Evolutionary conservation across 179 eudicot species (phyloP), one percentile per base, ranked within the genome.

Genomic region (Actinidia arguta): DNA sequence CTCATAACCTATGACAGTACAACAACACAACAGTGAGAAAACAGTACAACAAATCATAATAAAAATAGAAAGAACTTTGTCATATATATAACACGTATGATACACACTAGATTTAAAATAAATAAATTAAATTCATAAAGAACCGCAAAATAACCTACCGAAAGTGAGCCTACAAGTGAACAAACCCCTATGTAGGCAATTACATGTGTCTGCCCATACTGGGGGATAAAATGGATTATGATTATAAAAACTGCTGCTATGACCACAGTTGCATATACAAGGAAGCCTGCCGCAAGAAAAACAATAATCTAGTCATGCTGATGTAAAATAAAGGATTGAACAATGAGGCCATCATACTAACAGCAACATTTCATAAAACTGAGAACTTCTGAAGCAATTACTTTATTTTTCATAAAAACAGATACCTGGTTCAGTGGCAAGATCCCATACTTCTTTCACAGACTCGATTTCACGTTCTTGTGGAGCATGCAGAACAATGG

Each of bases 401-500:
- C n/a, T n/a, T n/a, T n/a, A n/a, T n/a, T n/a, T n/a, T n/a, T n/a
- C n/a, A n/a, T n/a, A n/a, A n/a, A n/a, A 55, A 58, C 24, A 50
- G 52, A 31, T 83, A 94, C 98, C 97, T 74, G 97, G 98, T 85
- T 94, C 97, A 27, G 98, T 93, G 80, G 98, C 98, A 83, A 94
- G 93, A 83, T 87, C 86, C 98, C 98, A 94, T 42, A 94, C 97
- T 85, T 94, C 98, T 86, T 66, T 84, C 58, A 94, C 97, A 31
- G 98, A 94, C 74, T 86, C 92, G 50, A 93, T 93, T 80, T 83
- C 89, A 70, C 95, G 93, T 69, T 94, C 98, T 54, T 86, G 93
- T 81, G 98, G 98, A 82, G 98, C 97, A 89, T 94, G 98, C 39
- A 94, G 86, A 83, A 94, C 98, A 68, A 94, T 94, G 62, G 94